Conservation (phyloP, 2,329 filamentous ascomycete species). For the Lachnellula hyalina region DNA sequence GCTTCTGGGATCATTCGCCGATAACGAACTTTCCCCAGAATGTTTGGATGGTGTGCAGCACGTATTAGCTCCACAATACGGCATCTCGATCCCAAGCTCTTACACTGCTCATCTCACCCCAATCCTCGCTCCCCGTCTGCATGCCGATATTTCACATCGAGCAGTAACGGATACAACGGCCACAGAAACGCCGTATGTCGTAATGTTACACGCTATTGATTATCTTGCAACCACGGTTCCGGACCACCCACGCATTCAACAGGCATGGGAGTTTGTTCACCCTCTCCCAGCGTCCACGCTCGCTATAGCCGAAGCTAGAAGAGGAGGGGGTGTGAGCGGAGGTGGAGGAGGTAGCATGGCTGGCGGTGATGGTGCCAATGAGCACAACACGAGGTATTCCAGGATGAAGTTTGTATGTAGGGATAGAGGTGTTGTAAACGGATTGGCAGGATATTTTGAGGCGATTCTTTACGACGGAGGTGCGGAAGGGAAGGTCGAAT, state of each 20-base stretch:
- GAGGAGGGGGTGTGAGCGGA: conserved; percentile 58
- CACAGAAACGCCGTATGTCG: conserved; percentile 90
- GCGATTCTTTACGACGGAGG: conserved; percentile 74
- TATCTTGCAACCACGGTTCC: conserved; percentile 65
- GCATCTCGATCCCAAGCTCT: conserved; percentile 87
- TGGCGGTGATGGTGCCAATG: conserved; percentile 75
- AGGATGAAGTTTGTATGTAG: conserved; percentile 73
- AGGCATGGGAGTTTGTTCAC: conserved; percentile 76
- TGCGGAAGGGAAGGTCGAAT: conserved; percentile 60
- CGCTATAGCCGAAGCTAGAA: conserved; percentile 48
- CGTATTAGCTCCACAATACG: conserved; percentile 70
- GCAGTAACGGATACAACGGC: conserved; percentile 58
- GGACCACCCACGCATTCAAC: conserved; percentile 60
- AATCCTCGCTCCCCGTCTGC: conserved; percentile 78
- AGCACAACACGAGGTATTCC: conserved; percentile 82
- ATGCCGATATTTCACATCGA: conserved; percentile 71
- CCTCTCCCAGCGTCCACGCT: conserved; percentile 60
- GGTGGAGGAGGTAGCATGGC: conserved; percentile 68
- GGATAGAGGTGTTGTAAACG: conserved; percentile 79
- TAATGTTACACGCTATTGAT: conserved; percentile 85
- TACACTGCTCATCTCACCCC: conserved; percentile 95
- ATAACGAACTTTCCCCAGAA: conserved; percentile 95
- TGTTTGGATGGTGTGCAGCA: conserved; percentile 94
- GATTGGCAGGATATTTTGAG: conserved; percentile 92
- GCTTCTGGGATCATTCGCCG: conserved; percentile 88